Evolutionary conservation across 2,329 filamentous ascomycete species (phyloP), one percentile per base, ranked within the genome.

Genomic region (Xylariaceae sp.): DNA sequence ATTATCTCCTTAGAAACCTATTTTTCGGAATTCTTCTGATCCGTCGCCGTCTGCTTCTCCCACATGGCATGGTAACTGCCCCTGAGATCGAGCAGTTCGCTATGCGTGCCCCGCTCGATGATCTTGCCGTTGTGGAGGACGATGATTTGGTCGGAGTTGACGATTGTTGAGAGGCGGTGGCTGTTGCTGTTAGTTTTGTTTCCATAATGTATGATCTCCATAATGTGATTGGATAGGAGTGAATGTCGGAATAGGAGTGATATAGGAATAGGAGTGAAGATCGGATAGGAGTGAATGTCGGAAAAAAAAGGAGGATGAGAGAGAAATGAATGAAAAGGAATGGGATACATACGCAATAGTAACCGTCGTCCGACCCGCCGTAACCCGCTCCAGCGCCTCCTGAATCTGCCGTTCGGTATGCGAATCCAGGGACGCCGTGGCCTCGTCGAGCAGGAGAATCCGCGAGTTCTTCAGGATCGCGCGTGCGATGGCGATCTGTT

Each of bases 371-470:
- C 80, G 74, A 2, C 79, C 79, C 3, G 73, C 71, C 13, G 76
- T 79, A 5, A 82, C 73, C 30, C 73, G 74, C 61, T 76, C 74
- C 23, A 82, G 77, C 4, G 80, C 80, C 53, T 79, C 75, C 66
- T 85, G 83, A 44, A 86, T 85, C 56, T 80, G 76, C 39, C 78
- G 77, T 66, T 86, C 82, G 0, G 82, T 85, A 30, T 83, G 79
- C 0, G 84, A 82, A 56, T 88, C 83, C 18, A 90, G 80, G 2
- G 87, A 86, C 0, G 85, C 87, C 2, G 88, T 89, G 0, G 88
- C 84, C 71, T 90, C 88, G 65, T 90, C 88, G 0, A 90, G 77
- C 59, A 90, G 80, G 30, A 90, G 79, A 56, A 90, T 84, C 55
- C 85, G 85, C 0, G 88, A 84, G 53, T 85, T 84, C 69, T 89